A percentile compares a stretch with the other conserved stretches of the same genome.
Evolutionary conservation across 2,329 filamentous ascomycete species (phyloP).

Genomic region (Hypomyces perniciosus): DNA sequence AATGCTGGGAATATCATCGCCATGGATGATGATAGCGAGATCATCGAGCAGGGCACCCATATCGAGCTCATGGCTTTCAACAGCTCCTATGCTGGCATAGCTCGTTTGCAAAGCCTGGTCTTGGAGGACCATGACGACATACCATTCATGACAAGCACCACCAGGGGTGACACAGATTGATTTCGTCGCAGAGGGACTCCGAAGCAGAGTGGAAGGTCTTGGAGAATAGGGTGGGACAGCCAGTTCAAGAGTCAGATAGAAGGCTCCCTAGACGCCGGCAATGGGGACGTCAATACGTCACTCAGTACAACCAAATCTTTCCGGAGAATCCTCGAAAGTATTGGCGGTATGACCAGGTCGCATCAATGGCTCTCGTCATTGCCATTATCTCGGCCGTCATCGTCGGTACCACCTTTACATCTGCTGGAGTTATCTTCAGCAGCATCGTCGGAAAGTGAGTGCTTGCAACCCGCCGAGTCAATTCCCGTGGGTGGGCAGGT

Average conservation of each 20-base stretch:
- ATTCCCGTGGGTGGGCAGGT: constrained; percentile 34
- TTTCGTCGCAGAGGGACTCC: constrained; percentile 32
- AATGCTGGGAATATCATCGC: constrained; percentile 64
- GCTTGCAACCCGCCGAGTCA: constrained; percentile 36
- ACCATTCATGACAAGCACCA: constrained; percentile 26
- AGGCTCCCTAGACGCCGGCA: constrained; percentile 19
- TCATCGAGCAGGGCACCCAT: constrained; percentile 60
- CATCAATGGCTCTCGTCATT: constrained; percentile 33
- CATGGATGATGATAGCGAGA: constrained; percentile 48
- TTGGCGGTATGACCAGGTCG: constrained; percentile 33
- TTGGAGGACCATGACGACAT: constrained; percentile 24
- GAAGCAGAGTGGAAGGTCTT: constrained; percentile 21
- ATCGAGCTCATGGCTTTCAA: constrained; percentile 49
- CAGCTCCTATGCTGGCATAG: constrained; percentile 47
- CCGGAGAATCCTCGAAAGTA: constrained; percentile 33
- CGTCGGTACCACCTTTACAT: constrained; percentile 49
- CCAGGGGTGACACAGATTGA: constrained; percentile 37
- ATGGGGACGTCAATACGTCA: constrained; percentile 13
- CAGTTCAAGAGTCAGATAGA: background rate
- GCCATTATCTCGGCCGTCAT: constrained; percentile 42
- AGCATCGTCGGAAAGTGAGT: constrained; percentile 39
- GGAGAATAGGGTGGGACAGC: constrained; percentile 36
- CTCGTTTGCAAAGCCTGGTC: constrained; percentile 37
- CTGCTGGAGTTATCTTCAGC: constrained; percentile 47
- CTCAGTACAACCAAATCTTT: constrained; percentile 35